Base-by-base conservation (phyloP, 2,329 filamentous ascomycete species). In the Ascosphaera acerosa region DNA sequence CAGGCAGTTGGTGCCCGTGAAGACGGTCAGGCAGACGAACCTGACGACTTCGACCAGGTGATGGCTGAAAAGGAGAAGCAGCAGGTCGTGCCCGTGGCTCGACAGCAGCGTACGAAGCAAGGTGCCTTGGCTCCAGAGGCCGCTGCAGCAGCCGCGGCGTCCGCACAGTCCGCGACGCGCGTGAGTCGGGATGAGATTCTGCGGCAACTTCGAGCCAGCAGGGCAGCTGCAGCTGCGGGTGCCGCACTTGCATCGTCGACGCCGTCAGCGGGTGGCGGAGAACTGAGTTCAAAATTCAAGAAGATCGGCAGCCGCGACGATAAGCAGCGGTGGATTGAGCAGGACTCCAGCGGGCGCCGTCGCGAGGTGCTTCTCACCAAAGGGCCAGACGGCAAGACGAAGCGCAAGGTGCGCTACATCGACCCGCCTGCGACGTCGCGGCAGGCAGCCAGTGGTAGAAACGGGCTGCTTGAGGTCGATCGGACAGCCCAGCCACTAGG, bases 291-390 rank as follows among this genome's bases (percentile, higher is more conserved):
- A 2, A 59, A 57, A 29, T 69, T 69, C 37, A 61, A 59, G 39
- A 65, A 59, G 38, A 48, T 69, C 31, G 55, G 53, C 4, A 44
- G 48, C 3, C 59, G 56, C 36, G 46, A 44, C 3, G 57, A 62
- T 36, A 59, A 60, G 39, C 54, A 51, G 35, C 51, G 60, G 1
- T 59, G 60, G 41, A 54, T 68, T 28, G 66, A 70, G 43, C 51
- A 55, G 6, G 66, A 71, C 38, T 54, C 57, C 28, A 50, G 42
- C 27, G 57, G 55, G 42, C 43, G 66, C 46, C 33, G 54, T 10
- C 54, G 64, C 30, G 66, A 72, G 39, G 58, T 72, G 2, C 48
- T 72, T 10, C 58, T 68, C 22, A 60, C 63, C 10, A 62, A 61
- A 4, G 64, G 68, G 37, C 57, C 59, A 14, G 54, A 70, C 33